phyloP scores from a whole-genome alignment of 1,139 yeast genomes.

The Sugiyamaella neomexicana region DNA sequence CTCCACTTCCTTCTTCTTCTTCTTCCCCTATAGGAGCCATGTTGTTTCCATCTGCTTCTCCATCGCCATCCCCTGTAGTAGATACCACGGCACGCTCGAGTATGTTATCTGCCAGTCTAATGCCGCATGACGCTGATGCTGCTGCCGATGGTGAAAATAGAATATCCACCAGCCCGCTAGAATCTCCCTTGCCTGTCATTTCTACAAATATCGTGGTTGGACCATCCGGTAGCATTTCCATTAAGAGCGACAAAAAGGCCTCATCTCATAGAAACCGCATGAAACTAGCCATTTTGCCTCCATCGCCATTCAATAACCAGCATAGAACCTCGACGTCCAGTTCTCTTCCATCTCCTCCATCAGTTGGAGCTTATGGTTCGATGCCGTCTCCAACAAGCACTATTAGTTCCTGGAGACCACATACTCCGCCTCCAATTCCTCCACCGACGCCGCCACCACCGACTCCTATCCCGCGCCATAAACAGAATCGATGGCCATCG shows the following conservation, averaged over 20 bases:
- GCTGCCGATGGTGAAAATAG: slow-evolving; percentile 7
- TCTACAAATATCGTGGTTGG: slow-evolving; percentile 9
- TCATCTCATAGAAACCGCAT: slow-evolving; percentile 22
- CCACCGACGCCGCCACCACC: slow-evolving; percentile 4
- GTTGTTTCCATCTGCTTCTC: neutral
- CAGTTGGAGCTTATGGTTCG: neutral
- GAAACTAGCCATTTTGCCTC: slow-evolving; percentile 25
- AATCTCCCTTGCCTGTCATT: slow-evolving; percentile 8
- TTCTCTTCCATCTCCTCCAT: neutral
- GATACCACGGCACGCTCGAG: neutral
- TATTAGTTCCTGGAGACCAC: slow-evolving; percentile 17
- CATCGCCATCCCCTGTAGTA: neutral
- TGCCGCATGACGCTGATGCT: slow-evolving; percentile 13
- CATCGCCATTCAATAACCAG: slow-evolving; percentile 4
- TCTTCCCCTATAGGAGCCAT: neutral
- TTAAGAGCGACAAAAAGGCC: neutral
- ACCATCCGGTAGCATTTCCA: slow-evolving; percentile 3
- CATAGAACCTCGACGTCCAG: slow-evolving; percentile 12
- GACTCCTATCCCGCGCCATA: neutral
- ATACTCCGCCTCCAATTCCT: slow-evolving; percentile 19
- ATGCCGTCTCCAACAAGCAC: slow-evolving; percentile 8
- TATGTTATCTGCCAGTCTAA: slow-evolving; percentile 1
- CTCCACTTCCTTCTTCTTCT: slow-evolving; percentile 17
- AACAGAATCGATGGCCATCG: neutral
- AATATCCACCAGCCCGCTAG: slow-evolving; percentile 3